Conservation (phyloP, 2,329 filamentous ascomycete genomes). For the Diaporthe batatas region DNA sequence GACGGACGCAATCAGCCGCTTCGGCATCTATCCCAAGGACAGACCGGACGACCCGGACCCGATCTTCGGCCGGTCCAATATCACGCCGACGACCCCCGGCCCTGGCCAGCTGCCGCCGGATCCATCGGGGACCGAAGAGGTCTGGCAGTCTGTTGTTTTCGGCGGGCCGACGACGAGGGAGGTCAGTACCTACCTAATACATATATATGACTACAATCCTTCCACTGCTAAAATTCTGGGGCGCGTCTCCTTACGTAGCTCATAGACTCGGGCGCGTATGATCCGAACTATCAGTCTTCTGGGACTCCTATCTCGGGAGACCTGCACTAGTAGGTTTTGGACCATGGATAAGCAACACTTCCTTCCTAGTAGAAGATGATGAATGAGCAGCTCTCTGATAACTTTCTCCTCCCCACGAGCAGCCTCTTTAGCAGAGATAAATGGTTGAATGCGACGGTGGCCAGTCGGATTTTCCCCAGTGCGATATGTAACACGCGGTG, state of each 20-base stretch:
- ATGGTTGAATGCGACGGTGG: background rate
- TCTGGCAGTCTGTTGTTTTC: background rate
- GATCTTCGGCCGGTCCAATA: background rate
- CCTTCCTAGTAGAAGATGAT: too few species aligned
- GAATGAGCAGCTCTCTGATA: background rate
- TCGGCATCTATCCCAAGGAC: conserved; percentile 1
- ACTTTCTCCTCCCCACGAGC: too few species aligned
- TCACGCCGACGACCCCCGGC: background rate
- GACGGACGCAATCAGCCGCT: background rate
- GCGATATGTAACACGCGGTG: background rate
- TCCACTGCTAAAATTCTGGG: background rate
- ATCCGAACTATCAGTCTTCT: background rate
- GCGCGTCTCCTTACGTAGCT: background rate
- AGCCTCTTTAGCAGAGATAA: background rate
- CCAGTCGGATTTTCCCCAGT: too few species aligned
- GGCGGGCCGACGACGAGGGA: background rate
- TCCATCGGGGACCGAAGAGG: background rate
- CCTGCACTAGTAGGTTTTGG: background rate
- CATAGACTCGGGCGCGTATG: background rate
- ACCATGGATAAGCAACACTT: background rate
- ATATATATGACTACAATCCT: background rate
- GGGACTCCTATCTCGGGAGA: background rate
- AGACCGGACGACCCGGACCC: too few species aligned
- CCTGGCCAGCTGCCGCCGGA: background rate
- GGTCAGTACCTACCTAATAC: background rate